phyloP scores from a whole-genome alignment of 2,329 filamentous ascomycete species.

The Tolypocladium album region DNA sequence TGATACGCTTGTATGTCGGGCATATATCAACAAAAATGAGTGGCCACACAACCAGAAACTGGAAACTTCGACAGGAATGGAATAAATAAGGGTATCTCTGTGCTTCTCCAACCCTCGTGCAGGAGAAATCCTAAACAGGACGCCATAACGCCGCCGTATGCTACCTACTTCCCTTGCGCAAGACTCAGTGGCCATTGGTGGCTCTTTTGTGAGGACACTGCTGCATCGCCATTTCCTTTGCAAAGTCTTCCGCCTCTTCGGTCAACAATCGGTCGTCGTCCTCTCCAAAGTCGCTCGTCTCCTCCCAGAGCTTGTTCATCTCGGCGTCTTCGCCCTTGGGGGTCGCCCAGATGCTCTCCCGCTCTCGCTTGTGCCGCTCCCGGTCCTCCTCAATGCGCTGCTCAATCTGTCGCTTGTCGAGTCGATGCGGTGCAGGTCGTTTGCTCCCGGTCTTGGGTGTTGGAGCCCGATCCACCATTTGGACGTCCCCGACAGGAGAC shows the following conservation, averaged over 20 bases:
- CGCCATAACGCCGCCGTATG: constrained; percentile 18
- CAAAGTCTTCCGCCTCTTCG: constrained; percentile 55
- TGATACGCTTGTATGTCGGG: neutral
- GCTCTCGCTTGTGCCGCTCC: constrained; percentile 81
- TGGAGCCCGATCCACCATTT: constrained; percentile 29
- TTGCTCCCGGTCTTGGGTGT: constrained; percentile 21
- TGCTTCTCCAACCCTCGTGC: constrained; percentile 7
- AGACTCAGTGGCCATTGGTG: constrained; percentile 16
- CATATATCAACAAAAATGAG: neutral
- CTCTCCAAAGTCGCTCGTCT: constrained; percentile 75
- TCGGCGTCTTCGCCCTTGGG: constrained; percentile 53
- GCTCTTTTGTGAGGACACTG: constrained; percentile 27
- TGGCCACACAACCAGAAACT: no score
- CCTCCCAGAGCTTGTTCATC: constrained; percentile 74
- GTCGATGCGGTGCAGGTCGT: constrained; percentile 20
- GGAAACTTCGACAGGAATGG: neutral
- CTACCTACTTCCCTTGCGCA: constrained; percentile 1
- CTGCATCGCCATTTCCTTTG: constrained; percentile 28
- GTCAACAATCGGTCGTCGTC: constrained; percentile 70
- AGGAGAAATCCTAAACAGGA: constrained; percentile 2
- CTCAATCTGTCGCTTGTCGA: constrained; percentile 85
- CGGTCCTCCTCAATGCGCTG: constrained; percentile 95
- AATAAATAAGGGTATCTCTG: constrained; percentile 17
- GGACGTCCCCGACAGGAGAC: constrained; percentile 35
- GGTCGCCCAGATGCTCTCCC: constrained; percentile 91